Percentiles rank a stretch among this genome's conserved stretches.
phyloP scores from a whole-genome alignment of 371 early-diverging fungal genomes.

The Mucor velutinosus region DNA sequence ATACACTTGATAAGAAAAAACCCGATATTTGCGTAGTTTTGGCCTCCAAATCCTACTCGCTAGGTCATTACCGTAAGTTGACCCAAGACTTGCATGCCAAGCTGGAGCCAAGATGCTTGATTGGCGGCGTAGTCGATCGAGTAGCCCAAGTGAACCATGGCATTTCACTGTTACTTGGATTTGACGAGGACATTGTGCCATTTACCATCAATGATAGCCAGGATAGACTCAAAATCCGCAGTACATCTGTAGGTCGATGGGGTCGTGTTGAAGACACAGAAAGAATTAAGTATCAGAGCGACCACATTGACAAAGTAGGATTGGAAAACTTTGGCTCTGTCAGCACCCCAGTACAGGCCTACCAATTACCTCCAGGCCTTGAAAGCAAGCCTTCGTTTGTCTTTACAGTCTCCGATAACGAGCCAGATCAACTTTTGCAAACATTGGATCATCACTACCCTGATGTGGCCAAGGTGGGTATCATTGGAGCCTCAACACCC shows the following conservation, averaged over 20 bases:
- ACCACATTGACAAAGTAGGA: constrained; percentile 47
- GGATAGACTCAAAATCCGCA: constrained; percentile 50
- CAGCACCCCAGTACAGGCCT: constrained; percentile 34
- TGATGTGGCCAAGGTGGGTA: constrained; percentile 53
- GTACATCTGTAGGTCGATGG: constrained; percentile 61
- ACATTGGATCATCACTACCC: constrained; percentile 58
- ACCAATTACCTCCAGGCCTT: constrained; percentile 21
- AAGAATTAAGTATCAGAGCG: constrained; percentile 33
- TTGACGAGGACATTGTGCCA: constrained; percentile 32
- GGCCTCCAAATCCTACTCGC: constrained; percentile 42
- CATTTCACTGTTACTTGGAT: constrained; percentile 40
- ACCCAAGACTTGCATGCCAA: constrained; percentile 7
- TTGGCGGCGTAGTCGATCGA: constrained; percentile 61
- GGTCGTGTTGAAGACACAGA: constrained; percentile 47
- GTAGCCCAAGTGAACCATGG: constrained; percentile 54
- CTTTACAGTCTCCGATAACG: constrained; percentile 62
- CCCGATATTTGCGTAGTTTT: constrained; percentile 45
- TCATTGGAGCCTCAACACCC: constrained; percentile 69
- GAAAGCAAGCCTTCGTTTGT: constrained; percentile 37
- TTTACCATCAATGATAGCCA: constrained; percentile 32
- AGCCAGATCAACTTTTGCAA: constrained; percentile 65
- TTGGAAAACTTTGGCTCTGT: constrained; percentile 52
- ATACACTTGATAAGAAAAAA: constrained; percentile 6
- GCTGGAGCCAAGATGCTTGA: constrained; percentile 17
- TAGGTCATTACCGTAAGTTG: constrained; percentile 23